Percentiles rank a stretch among this genome's conserved stretches.
Conservation (phyloP, 495 filamentous ascomycete genomes). For the Penicillium robsamsonii region DNA sequence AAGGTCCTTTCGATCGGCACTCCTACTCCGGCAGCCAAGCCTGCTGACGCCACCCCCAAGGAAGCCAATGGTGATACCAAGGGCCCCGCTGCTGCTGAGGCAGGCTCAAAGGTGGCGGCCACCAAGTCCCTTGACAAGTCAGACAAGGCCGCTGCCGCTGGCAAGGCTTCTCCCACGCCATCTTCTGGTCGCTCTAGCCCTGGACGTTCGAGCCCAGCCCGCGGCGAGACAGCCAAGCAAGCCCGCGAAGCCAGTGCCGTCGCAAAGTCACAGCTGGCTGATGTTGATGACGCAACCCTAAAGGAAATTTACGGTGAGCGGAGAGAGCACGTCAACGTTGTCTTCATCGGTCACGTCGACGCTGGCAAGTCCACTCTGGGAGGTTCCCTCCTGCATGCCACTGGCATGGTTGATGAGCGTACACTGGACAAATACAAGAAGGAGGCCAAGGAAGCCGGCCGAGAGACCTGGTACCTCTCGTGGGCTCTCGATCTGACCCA, state of each 20-base stretch:
- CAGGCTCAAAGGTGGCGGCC: conserved; percentile 70
- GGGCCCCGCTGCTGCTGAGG: conserved; percentile 48
- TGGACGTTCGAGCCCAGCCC: conserved; percentile 49
- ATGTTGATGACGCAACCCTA: conserved; percentile 86
- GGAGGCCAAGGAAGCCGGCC: conserved; percentile 91
- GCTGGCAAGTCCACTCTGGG: conserved; percentile 96
- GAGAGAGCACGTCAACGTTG: conserved; percentile 91
- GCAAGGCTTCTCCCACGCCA: conserved; percentile 72
- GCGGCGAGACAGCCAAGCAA: conserved; percentile 48
- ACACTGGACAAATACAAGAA: conserved; percentile 97
- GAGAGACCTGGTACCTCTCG: conserved; percentile 98
- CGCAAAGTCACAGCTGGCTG: conserved; percentile 78
- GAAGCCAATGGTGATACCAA: conserved; percentile 52
- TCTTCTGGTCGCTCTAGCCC: conserved; percentile 78
- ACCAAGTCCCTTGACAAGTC: conserved; percentile 79
- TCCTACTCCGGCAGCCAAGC: conserved; percentile 52
- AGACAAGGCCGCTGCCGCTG: conserved; percentile 57
- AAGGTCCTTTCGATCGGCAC: conserved; percentile 69
- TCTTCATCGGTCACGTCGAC: conserved; percentile 98
- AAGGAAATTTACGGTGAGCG: conserved; percentile 93
- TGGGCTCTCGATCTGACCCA: conserved; percentile 97
- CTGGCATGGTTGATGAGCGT: conserved; percentile 98
- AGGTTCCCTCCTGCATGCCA: conserved; percentile 84
- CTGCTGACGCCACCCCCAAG: conserved; percentile 39
- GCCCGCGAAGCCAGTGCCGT: conserved; percentile 79